Conservation (phyloP, 768 basidiomycete genomes). For the Kwoniella sp. region DNA sequence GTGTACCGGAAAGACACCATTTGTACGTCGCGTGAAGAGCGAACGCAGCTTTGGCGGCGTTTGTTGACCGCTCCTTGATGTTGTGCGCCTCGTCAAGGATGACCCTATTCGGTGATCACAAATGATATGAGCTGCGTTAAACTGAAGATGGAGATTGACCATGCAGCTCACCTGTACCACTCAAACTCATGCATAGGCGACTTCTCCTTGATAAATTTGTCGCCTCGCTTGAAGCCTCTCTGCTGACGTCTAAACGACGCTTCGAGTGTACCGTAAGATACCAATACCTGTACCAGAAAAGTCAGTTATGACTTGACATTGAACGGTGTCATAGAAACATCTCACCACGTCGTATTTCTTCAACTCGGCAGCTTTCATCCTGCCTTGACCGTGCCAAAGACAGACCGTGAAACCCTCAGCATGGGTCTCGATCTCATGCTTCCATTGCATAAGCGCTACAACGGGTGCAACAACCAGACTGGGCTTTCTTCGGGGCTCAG, state of each 20-base stretch:
- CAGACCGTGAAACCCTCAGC: slow-evolving; percentile 78
- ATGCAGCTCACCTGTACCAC: slow-evolving; percentile 67
- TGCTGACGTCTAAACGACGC: slow-evolving; percentile 91
- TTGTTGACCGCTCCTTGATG: slow-evolving; percentile 91
- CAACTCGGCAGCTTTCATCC: slow-evolving; percentile 71
- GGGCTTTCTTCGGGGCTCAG: slow-evolving; percentile 69
- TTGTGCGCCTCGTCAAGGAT: slow-evolving; percentile 92
- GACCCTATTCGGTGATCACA: slow-evolving; percentile 50
- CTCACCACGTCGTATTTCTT: slow-evolving; percentile 82
- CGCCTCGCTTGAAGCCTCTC: slow-evolving; percentile 85
- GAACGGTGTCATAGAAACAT: slow-evolving; percentile 10
- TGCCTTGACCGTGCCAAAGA: slow-evolving; percentile 85
- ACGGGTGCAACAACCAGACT: slow-evolving; percentile 82
- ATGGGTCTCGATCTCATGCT: slow-evolving; percentile 85
- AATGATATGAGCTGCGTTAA: background rate
- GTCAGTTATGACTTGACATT: background rate
- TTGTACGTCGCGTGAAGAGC: slow-evolving; percentile 75
- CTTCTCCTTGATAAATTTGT: slow-evolving; percentile 78
- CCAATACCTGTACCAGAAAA: slow-evolving; percentile 34
- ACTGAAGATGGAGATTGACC: slow-evolving; percentile 62
- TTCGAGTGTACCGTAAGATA: slow-evolving; percentile 82
- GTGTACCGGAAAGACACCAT: slow-evolving; percentile 97
- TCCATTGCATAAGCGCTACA: slow-evolving; percentile 77
- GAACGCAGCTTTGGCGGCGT: slow-evolving; percentile 96
- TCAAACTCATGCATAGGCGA: slow-evolving; percentile 79